phyloP scores from a whole-genome alignment of 2,329 filamentous ascomycete species.

The Ilyonectria robusta region DNA sequence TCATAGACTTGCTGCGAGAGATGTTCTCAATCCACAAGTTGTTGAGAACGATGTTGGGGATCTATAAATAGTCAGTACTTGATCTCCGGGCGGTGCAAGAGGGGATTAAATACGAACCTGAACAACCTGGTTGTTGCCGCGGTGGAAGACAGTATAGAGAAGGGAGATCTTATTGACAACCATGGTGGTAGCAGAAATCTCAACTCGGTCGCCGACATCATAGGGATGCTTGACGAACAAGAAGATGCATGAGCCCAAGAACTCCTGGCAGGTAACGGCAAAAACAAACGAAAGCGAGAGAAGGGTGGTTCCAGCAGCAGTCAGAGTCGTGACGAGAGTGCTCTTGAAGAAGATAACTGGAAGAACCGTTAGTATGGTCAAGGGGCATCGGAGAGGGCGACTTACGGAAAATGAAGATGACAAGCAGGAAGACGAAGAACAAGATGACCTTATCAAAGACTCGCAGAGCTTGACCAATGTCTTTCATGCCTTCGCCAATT shows the following conservation, averaged over 20 bases:
- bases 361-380: conserved; percentile 29
- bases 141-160: conserved; percentile 91
- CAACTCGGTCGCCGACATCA: conserved; percentile 94
- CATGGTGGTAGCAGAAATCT: conserved; percentile 79
- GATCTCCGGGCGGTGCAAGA: neutral
- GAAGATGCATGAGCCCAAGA: conserved; percentile 98
- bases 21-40: conserved; percentile 96
- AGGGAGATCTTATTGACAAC: conserved; percentile 95
- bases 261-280: conserved; percentile 90
- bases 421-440: conserved; percentile 83
- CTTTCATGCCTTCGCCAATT: conserved; percentile 94
- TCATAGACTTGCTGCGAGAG: conserved; percentile 91
- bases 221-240: conserved; percentile 98
- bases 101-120: conserved; percentile 56
- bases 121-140: conserved; percentile 83
- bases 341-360: conserved; percentile 88
- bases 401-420: conserved; percentile 86
- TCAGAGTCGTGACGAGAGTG: conserved; percentile 86
- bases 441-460: conserved; percentile 91
- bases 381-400: conserved; percentile 34
- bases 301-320: conserved; percentile 91
- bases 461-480: conserved; percentile 93
- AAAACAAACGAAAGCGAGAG: conserved; percentile 98
- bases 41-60: conserved; percentile 94
- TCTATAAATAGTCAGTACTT: conserved; percentile 60